Evolutionary conservation across 2,329 filamentous ascomycete species (phyloP).

Genomic region (Daldinia sp.): DNA sequence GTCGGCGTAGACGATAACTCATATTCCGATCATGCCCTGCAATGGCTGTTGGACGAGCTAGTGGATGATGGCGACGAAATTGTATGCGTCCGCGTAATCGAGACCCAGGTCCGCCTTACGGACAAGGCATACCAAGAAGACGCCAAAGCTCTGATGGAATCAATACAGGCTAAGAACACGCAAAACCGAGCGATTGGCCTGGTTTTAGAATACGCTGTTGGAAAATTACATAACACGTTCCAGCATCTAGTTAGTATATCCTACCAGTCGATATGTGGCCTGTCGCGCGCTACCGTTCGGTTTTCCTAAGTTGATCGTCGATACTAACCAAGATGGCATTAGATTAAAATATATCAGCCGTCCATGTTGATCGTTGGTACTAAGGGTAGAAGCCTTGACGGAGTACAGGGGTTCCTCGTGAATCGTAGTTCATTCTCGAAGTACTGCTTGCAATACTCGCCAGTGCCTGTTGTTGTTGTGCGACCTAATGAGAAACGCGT

Average conservation of each 20-base stretch:
- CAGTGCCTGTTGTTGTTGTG: constrained; percentile 91
- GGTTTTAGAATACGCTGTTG: constrained; percentile 85
- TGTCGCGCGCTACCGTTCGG: neutral
- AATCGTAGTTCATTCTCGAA: constrained; percentile 85
- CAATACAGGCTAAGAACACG: constrained; percentile 79
- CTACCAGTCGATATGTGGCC: neutral
- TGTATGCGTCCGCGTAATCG: constrained; percentile 86
- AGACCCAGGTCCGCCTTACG: constrained; percentile 77
- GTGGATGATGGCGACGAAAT: constrained; percentile 95
- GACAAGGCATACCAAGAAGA: constrained; percentile 78
- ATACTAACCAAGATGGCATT: constrained; percentile 23
- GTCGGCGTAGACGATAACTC: constrained; percentile 91
- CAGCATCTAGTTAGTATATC: constrained; percentile 77
- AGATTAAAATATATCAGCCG: constrained; percentile 93
- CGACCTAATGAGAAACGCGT: constrained; percentile 85
- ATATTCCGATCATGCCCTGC: constrained; percentile 90
- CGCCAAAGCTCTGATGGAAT: constrained; percentile 76
- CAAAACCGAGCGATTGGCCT: constrained; percentile 85
- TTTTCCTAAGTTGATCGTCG: neutral
- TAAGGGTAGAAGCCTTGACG: constrained; percentile 81
- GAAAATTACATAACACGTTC: constrained; percentile 89
- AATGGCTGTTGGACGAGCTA: constrained; percentile 91
- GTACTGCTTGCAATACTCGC: constrained; percentile 92
- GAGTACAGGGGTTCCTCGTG: constrained; percentile 84
- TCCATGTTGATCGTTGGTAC: constrained; percentile 92